Percentiles rank a stretch among this genome's conserved stretches.
Conservation (phyloP, 768 basidiomycete species). For the Obba rivulosa region DNA sequence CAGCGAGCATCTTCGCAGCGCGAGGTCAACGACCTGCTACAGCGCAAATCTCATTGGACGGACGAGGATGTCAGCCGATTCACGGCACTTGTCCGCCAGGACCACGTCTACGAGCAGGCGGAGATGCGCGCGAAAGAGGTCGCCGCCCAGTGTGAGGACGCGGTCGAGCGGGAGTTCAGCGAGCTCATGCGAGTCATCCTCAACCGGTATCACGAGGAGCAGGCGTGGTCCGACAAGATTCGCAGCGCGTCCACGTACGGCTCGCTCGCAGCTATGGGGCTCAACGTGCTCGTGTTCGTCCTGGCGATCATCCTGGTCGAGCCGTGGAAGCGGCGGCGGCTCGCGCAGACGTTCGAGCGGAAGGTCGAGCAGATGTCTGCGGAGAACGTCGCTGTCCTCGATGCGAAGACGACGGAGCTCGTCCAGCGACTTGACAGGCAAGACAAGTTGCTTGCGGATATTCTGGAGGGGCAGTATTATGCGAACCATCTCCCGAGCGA, state of each 20-base stretch:
- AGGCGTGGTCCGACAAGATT: conserved; percentile 99
- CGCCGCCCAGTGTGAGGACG: conserved; percentile 66
- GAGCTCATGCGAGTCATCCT: conserved; percentile 87
- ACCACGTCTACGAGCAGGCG: conserved; percentile 81
- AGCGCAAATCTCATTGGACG: conserved; percentile 93
- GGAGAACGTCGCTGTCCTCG: conserved; percentile 31
- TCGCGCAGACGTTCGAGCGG: conserved; percentile 87
- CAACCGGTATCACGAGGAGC: conserved; percentile 94
- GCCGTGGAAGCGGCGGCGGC: conserved; percentile 87
- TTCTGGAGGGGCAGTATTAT: conserved; percentile 19
- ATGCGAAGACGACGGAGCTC: conserved; percentile 44
- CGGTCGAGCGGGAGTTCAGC: conserved; percentile 82
- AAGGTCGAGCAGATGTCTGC: conserved; percentile 52
- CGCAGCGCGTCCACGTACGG: conserved; percentile 94
- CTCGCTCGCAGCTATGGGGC: conserved; percentile 73
- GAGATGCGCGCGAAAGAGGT: conserved; percentile 66
- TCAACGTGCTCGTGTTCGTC: conserved; percentile 89
- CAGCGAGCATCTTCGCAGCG: conserved; percentile 82
- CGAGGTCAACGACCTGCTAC: conserved; percentile 92
- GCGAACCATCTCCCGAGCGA: conserved; percentile 7
- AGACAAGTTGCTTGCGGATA: conserved; percentile 26
- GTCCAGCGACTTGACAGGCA: conserved; percentile 46
- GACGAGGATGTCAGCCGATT: conserved; percentile 83
- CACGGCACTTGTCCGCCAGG: conserved; percentile 84
- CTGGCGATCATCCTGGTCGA: conserved; percentile 88